Conservation (phyloP, 75 land plant genomes). For the Sequoia sempervirens region DNA sequence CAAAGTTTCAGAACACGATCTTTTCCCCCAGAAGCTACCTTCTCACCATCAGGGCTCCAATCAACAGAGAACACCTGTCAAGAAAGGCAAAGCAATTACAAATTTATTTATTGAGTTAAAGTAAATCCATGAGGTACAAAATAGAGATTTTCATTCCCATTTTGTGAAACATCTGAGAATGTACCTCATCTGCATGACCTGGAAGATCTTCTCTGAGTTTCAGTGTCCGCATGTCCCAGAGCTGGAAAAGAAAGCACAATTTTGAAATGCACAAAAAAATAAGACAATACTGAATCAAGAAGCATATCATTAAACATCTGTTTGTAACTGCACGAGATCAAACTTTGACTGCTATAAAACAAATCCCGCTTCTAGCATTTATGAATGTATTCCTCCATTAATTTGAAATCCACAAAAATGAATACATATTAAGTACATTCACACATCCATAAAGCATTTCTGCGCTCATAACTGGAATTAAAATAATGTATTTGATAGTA, state of each 20-base stretch:
- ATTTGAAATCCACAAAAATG: neutral
- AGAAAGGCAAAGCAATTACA: neutral
- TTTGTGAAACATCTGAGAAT: neutral
- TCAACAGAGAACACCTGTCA: conserved; percentile 91
- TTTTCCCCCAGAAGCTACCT: conserved; percentile 95
- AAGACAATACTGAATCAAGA: neutral
- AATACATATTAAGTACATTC: neutral
- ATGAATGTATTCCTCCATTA: neutral
- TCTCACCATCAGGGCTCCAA: conserved; percentile 99
- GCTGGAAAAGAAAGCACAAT: conserved; percentile 26
- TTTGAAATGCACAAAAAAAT: neutral
- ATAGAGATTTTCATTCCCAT: neutral
- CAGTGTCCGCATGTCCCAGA: conserved; percentile 84
- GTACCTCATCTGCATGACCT: conserved; percentile 99
- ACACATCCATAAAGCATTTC: neutral
- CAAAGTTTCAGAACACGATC: conserved; percentile 84
- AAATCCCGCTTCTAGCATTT: neutral
- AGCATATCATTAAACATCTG: neutral
- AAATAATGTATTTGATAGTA: neutral
- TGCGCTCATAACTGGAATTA: neutral
- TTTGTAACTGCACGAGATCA: neutral
- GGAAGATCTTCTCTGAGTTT: conserved; percentile 94
- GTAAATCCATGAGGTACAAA: neutral
- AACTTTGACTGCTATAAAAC: neutral
- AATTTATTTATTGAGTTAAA: neutral